A percentile compares a stretch with the other conserved stretches of the same genome.
Evolutionary conservation across 2,329 filamentous ascomycete genomes (phyloP).

Genomic region (Clonostachys solani): DNA sequence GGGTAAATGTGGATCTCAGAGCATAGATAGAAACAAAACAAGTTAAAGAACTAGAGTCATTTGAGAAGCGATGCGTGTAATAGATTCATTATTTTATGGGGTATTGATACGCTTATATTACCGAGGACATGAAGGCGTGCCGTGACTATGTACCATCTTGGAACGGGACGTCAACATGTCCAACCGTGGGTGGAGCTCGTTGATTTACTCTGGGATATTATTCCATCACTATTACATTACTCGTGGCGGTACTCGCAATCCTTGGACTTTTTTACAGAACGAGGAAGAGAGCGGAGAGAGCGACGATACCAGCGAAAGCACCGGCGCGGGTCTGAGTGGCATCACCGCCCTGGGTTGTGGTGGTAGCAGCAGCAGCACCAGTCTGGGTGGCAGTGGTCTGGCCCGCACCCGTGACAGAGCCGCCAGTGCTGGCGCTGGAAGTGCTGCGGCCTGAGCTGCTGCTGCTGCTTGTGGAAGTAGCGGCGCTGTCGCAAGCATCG

Average conservation of each 20-base stretch:
- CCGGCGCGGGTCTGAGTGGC: conserved; percentile 6
- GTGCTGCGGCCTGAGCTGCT: background rate
- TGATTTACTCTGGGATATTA: too few relatives aligned
- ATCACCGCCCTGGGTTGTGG: background rate
- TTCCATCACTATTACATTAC: too few relatives aligned
- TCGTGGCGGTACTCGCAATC: too few relatives aligned
- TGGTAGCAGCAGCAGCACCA: background rate
- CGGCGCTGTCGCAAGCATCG: conserved; percentile 17
- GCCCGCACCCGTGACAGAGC: conserved; percentile 8
- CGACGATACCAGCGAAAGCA: conserved; percentile 12
- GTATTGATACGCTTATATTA: background rate
- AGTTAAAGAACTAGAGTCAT: background rate
- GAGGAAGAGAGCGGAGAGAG: conserved; percentile 11
- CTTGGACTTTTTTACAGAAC: conserved; percentile 10
- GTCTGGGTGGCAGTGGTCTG: background rate
- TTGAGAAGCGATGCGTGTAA: conserved; percentile 5
- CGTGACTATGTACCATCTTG: too few relatives aligned
- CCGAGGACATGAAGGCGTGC: background rate
- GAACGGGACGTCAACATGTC: too few relatives aligned
- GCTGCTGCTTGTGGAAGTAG: conserved; percentile 8
- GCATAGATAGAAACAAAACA: conserved; percentile 4
- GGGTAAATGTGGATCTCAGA: conserved; percentile 69
- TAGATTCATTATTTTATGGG: conserved; percentile 6
- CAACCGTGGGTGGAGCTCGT: too few relatives aligned
- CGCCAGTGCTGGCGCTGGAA: conserved; percentile 6